Conservation (phyloP, 164 flowering plant species). For the Dillenia turbinata region DNA sequence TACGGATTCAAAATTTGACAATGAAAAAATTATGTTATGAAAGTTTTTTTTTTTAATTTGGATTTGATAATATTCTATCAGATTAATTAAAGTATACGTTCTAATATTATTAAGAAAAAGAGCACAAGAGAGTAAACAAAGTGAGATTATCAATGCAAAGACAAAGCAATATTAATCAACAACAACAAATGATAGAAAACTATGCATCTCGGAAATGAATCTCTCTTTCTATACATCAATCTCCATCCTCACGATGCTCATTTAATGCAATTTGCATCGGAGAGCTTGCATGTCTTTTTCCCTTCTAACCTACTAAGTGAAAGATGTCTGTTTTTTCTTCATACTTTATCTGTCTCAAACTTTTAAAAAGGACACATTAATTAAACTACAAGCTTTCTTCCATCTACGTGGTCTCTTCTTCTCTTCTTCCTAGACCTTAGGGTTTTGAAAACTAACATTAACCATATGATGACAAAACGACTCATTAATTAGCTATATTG, state of each 20-base stretch:
- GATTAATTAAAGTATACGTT: no score
- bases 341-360: constrained; percentile 15
- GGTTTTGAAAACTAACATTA: constrained; percentile 4
- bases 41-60: neutral
- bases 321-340: constrained; percentile 53
- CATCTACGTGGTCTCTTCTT: constrained; percentile 9
- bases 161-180: neutral
- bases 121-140: neutral
- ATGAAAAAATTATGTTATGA: no score
- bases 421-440: constrained; percentile 17
- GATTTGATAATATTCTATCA: no score
- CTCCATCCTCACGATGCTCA: constrained; percentile 31
- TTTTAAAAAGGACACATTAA: constrained; percentile 1
- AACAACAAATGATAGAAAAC: constrained; percentile 16
- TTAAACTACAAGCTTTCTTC: constrained; percentile 14
- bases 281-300: constrained; percentile 31
- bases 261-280: constrained; percentile 47
- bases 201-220: constrained; percentile 39
- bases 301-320: constrained; percentile 22
- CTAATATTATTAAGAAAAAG: no score
- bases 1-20: no score
- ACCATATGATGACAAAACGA: constrained; percentile 3
- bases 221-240: no score
- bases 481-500: no score
- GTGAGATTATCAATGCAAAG: no score